phyloP scores from a whole-genome alignment of 2,329 filamentous ascomycete genomes.

The Apiospora sp. region DNA sequence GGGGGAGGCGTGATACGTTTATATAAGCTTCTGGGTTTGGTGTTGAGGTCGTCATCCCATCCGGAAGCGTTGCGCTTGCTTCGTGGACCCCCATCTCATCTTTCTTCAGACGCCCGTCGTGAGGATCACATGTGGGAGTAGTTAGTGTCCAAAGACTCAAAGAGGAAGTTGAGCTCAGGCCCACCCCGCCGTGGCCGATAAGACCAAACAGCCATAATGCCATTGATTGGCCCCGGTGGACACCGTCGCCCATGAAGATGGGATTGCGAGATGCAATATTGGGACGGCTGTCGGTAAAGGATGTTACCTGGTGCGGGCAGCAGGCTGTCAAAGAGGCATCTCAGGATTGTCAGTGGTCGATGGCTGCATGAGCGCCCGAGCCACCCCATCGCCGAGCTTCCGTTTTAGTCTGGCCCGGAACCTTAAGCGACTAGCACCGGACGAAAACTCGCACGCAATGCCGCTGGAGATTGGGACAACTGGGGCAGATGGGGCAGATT shows the following conservation, averaged over 20 bases:
- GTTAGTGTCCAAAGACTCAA: slow-evolving; percentile 15
- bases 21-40: slow-evolving; percentile 22
- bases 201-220: neutral
- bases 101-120: neutral
- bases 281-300: slow-evolving; percentile 6
- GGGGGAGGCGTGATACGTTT: slow-evolving; percentile 8
- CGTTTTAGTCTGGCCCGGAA: slow-evolving; percentile 21
- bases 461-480: neutral
- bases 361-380: neutral
- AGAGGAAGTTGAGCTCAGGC: slow-evolving; percentile 10
- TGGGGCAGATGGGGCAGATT: neutral
- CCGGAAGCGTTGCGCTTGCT: neutral
- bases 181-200: slow-evolving; percentile 12
- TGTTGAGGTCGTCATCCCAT: neutral
- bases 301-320: slow-evolving; percentile 6
- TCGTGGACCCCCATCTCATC: neutral
- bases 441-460: neutral
- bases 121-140: slow-evolving; percentile 6
- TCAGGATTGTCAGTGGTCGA: neutral
- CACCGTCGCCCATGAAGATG: neutral
- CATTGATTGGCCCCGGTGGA: neutral
- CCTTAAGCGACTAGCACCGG: slow-evolving; percentile 17
- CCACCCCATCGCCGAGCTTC: slow-evolving; percentile 15
- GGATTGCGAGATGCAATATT: neutral
- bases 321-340: slow-evolving; percentile 7